Evolutionary conservation across 2,329 filamentous ascomycete genomes (phyloP).

Genomic region (Ceratocystiopsis minuta): DNA sequence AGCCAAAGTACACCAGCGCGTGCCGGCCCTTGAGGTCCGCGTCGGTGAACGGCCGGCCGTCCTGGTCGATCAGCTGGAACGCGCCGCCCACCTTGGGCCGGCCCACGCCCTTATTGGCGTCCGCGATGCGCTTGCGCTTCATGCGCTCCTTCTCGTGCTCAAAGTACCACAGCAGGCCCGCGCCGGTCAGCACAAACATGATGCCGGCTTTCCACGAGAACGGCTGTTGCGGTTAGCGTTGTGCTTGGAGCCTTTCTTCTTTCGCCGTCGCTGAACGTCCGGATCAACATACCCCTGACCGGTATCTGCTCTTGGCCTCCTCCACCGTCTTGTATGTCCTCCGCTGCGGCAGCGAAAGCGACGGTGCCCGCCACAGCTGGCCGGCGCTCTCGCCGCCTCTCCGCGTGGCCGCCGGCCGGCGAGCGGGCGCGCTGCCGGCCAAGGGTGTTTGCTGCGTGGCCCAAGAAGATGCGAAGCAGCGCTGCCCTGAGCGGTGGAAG

Average conservation of each 20-base stretch:
- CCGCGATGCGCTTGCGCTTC: constrained; percentile 72
- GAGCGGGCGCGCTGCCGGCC: background rate
- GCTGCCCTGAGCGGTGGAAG: background rate
- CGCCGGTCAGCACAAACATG: constrained; percentile 67
- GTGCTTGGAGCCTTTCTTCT: background rate
- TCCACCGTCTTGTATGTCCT: constrained; percentile 35
- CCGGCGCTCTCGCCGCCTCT: too few relatives aligned
- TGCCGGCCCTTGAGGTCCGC: constrained; percentile 77
- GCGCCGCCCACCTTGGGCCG: constrained; percentile 81
- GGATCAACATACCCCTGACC: constrained; percentile 29
- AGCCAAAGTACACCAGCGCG: constrained; percentile 84
- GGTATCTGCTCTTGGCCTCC: constrained; percentile 39
- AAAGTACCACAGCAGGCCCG: constrained; percentile 73
- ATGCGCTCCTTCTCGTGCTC: constrained; percentile 83
- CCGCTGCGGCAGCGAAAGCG: constrained; percentile 17
- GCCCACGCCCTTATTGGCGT: constrained; percentile 83
- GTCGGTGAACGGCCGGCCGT: constrained; percentile 61
- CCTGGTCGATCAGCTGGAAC: constrained; percentile 66
- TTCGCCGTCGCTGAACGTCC: too few relatives aligned
- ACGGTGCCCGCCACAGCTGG: constrained; percentile 9
- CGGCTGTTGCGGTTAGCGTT: constrained; percentile 33
- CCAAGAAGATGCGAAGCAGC: constrained; percentile 1
- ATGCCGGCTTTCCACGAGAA: constrained; percentile 86
- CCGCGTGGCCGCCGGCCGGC: constrained; percentile 2
- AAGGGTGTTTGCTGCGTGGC: background rate